Evolutionary conservation across 176 grass and related monocot species (phyloP).

Genomic region (Lolium rigidum): DNA sequence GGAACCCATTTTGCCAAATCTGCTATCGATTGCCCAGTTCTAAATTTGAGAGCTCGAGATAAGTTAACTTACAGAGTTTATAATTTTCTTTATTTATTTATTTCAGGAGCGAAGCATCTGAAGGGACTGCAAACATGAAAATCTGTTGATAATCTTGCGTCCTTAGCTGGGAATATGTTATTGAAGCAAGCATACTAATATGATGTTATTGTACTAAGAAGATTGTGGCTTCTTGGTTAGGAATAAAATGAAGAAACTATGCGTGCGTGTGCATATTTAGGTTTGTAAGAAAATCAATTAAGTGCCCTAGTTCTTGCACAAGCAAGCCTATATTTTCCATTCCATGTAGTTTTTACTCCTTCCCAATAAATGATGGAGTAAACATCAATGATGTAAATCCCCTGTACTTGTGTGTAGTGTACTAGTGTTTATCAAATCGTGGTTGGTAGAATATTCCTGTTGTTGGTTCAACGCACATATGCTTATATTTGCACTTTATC

Average conservation of each 20-base stretch:
- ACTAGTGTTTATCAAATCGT: constrained; percentile 33
- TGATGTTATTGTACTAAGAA: constrained; percentile 13
- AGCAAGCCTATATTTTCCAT: constrained; percentile 17
- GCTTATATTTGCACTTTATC: not conserved
- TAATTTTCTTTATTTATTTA: not conserved
- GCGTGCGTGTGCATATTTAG: constrained; percentile 5
- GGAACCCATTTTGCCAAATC: constrained; percentile 9
- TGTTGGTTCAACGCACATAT: not conserved
- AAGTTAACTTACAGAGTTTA: constrained; percentile 14
- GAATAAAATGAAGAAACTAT: constrained; percentile 44
- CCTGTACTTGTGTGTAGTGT: constrained; percentile 31
- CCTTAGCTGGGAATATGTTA: constrained; percentile 8
- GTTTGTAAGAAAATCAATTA: constrained; percentile 27
- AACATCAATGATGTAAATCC: constrained; percentile 36
- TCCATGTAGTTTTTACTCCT: not conserved
- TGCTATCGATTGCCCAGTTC: not conserved
- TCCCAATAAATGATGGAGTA: not conserved
- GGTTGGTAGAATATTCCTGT: constrained; percentile 16
- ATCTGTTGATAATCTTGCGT: constrained; percentile 31
- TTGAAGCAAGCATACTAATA: constrained; percentile 37
- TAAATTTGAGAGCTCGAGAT: not conserved
- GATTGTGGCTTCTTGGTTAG: constrained; percentile 24
- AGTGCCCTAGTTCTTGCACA: not conserved
- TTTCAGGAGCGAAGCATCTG: constrained; percentile 48
- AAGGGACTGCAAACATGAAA: constrained; percentile 23